Conservation (phyloP, 1,284 basidiomycete genomes). For the Porogramme epimiltina region DNA sequence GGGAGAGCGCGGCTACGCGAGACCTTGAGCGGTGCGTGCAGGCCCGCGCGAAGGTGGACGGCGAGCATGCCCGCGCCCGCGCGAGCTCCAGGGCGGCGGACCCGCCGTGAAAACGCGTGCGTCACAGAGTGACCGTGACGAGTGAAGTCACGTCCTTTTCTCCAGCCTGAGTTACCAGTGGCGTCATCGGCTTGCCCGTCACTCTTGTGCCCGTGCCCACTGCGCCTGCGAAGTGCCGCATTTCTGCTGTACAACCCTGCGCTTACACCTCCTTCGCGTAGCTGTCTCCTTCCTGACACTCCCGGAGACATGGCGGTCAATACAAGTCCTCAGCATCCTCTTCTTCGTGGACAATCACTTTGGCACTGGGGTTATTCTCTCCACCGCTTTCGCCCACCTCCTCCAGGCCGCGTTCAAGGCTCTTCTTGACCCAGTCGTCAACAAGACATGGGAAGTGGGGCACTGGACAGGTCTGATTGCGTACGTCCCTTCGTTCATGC, state of each 20-base stretch:
- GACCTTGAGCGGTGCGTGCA: too few species aligned
- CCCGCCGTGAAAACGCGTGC: too few species aligned
- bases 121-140: too few species aligned
- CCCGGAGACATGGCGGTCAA: constrained; percentile 51
- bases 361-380: constrained; percentile 82
- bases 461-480: constrained; percentile 70
- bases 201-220: too few species aligned
- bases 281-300: constrained; percentile 71
- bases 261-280: constrained; percentile 25
- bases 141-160: too few species aligned
- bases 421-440: constrained; percentile 49
- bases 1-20: too few species aligned
- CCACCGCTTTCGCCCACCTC: constrained; percentile 79
- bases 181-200: too few species aligned
- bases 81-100: too few species aligned
- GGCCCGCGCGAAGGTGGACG: too few species aligned
- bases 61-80: too few species aligned
- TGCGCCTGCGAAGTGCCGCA: too few species aligned
- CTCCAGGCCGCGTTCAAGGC: constrained; percentile 73
- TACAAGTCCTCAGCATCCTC: constrained; percentile 63
- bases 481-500: constrained; percentile 46
- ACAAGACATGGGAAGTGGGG: constrained; percentile 48
- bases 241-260: background rate
- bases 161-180: too few species aligned
- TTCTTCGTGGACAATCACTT: constrained; percentile 85